Evolutionary conservation across 805 yeast genomes (phyloP), one percentile per base, ranked within the genome.

Genomic region (Starmera caribaea): DNA sequence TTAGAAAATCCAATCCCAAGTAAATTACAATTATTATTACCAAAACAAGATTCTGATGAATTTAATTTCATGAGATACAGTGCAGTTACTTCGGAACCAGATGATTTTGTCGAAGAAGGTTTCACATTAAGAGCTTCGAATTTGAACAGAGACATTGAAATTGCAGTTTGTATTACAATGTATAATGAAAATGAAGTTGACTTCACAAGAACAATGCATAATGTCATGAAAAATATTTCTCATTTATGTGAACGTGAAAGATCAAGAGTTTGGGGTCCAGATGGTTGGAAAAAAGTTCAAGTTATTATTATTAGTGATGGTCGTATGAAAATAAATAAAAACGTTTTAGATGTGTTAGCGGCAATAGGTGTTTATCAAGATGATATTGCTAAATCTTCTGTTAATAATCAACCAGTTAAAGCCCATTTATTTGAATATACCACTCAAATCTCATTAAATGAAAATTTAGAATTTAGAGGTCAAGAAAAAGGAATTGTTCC

Each of bases 321-420:
- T 51, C 79, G 99, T 62, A 76, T 82, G 42, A 90, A 90, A 54
- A 81, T 92, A 36, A 72, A 78, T 50, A 84, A 84, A 17, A 83
- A 95, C 14, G 90, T 89, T 2, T 63, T 92, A 35, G 96, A 90
- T 59, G 74, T 85, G 35, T 68, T 92, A 43, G 88, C 96, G 1
- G 96, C 97, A 0, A 79, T 94, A 63, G 99, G 99, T 50, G 85
- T 92, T 36, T 92, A 87, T 59, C 99, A 92, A 59, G 97, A 90
- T 46, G 97, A 96, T 37, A 86, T 92, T 61, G 96, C 99, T 37
- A 83, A 95, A 57, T 90, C 95, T 30, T 81, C 72, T 45, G 98
- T 92, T 41, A 92, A 92, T 59, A 85, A 86, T 51, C 83, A 86
- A 54, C 83, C 81, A 41, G 99, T 94, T 30, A 79, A 81, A 55